Percentiles rank a stretch among this genome's conserved stretches.
phyloP scores from a whole-genome alignment of 2,329 filamentous ascomycete species.

The Pseudopyricularia cyperi region DNA sequence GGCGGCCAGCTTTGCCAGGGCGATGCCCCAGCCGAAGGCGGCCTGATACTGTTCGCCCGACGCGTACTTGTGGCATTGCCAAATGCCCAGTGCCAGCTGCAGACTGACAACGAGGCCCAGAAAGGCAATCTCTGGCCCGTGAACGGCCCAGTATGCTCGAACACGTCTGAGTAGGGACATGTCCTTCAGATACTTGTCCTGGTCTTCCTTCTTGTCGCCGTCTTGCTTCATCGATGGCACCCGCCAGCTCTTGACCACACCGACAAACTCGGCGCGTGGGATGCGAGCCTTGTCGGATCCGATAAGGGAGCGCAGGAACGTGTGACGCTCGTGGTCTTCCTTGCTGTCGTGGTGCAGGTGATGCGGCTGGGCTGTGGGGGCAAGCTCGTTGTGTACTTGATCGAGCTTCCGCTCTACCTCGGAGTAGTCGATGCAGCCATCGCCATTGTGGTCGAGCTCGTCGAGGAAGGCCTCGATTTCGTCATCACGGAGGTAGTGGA shows the following conservation, averaged over 20 bases:
- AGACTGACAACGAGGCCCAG: conserved; percentile 30
- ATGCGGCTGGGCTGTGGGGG: conserved; percentile 27
- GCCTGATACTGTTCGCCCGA: conserved; percentile 27
- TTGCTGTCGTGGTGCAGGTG: conserved; percentile 23
- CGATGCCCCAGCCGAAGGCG: conserved; percentile 42
- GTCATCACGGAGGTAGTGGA: conserved; percentile 25
- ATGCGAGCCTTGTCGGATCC: conserved; percentile 27
- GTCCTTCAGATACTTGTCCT: conserved; percentile 26
- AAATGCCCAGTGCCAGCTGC: conserved; percentile 37
- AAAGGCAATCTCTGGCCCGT: conserved; percentile 37
- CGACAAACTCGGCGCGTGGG: conserved; percentile 29
- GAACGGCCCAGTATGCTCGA: conserved; percentile 41
- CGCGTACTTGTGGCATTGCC: conserved; percentile 41
- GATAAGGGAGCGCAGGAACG: conserved; percentile 37
- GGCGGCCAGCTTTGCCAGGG: conserved; percentile 39
- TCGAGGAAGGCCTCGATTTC: conserved; percentile 39
- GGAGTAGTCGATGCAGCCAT: conserved; percentile 36
- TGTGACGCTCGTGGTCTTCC: conserved; percentile 29
- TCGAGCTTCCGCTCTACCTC: conserved; percentile 41
- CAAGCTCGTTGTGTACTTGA: conserved; percentile 35
- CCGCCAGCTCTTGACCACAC: conserved; percentile 28
- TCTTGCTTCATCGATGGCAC: conserved; percentile 34
- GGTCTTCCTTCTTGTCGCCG: conserved; percentile 29
- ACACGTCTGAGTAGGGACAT: conserved; percentile 30
- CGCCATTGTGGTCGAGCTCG: conserved; percentile 35